A percentile compares a stretch with the other conserved stretches of the same genome.
Conservation (phyloP, 1,139 yeast genomes). For the Saccharomyces uvarum region DNA sequence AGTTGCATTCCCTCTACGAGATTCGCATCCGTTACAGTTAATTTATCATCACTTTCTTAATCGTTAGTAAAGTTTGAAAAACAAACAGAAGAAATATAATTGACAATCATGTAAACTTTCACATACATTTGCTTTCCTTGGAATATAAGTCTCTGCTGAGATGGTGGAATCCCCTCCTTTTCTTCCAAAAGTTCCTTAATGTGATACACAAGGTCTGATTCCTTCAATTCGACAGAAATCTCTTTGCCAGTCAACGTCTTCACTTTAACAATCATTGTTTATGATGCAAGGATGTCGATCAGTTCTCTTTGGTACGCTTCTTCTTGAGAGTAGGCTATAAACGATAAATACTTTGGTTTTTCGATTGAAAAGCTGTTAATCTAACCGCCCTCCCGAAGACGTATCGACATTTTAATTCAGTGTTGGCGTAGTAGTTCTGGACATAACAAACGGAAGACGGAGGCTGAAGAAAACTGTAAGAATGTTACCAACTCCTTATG, state of each 20-base stretch:
- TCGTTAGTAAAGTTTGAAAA: constrained; percentile 10
- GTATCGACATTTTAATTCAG: not conserved
- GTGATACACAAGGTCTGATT: constrained; percentile 62
- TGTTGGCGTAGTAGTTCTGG: not conserved
- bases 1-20: constrained; percentile 67
- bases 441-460: not conserved
- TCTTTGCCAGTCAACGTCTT: constrained; percentile 69
- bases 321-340: not conserved
- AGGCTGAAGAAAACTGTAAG: not conserved
- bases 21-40: constrained; percentile 61
- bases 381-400: not conserved
- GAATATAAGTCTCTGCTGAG: constrained; percentile 85
- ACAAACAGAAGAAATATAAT: not conserved
- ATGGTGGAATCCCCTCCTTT: constrained; percentile 95
- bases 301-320: not conserved
- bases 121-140: constrained; percentile 83
- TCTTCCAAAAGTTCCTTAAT: constrained; percentile 93
- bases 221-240: constrained; percentile 75
- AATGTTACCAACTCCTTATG: constrained; percentile 54
- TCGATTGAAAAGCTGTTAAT: not conserved
- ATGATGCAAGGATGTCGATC: not conserved
- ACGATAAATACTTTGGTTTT: not conserved
- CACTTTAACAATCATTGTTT: constrained; percentile 27
- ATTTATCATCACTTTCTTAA: constrained; percentile 53
- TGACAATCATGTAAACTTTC: not conserved